phyloP scores from a whole-genome alignment of 768 basidiomycete genomes.

The Tricholoma furcatifolium region DNA sequence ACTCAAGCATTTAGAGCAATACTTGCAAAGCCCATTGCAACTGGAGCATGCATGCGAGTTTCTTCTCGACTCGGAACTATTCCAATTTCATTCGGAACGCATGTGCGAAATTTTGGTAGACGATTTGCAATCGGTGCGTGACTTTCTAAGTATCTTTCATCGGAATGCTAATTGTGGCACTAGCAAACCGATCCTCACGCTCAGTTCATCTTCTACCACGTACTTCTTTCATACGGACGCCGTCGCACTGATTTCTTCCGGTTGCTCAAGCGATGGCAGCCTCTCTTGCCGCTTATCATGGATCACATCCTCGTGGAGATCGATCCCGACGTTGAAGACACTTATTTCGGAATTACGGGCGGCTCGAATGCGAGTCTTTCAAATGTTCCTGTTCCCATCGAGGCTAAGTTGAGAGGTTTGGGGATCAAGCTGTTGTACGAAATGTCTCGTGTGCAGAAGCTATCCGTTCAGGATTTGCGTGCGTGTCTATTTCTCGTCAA shows the following conservation, averaged over 20 bases:
- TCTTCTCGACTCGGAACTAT: constrained; percentile 83
- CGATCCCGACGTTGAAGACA: constrained; percentile 70
- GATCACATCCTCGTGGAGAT: constrained; percentile 82
- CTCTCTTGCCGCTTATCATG: constrained; percentile 79
- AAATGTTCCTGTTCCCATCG: constrained; percentile 68
- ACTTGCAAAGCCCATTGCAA: constrained; percentile 80
- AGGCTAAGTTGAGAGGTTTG: constrained; percentile 75
- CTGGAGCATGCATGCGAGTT: constrained; percentile 80
- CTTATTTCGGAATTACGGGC: constrained; percentile 45
- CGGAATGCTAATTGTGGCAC: constrained; percentile 6
- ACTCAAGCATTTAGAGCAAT: constrained; percentile 62
- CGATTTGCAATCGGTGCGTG: constrained; percentile 63
- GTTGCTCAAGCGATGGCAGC: constrained; percentile 80
- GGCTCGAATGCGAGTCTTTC: constrained; percentile 33
- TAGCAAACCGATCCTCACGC: constrained; percentile 86
- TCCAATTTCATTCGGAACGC: constrained; percentile 86
- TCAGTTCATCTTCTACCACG: constrained; percentile 74
- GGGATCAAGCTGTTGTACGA: constrained; percentile 83
- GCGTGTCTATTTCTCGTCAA: constrained; percentile 26
- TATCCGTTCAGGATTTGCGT: constrained; percentile 80
- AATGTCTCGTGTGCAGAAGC: constrained; percentile 87
- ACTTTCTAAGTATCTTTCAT: constrained; percentile 5
- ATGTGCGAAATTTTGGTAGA: constrained; percentile 81
- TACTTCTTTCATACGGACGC: constrained; percentile 76
- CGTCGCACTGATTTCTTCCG: constrained; percentile 70